These are phyloP conservation scores for Pythium volutum DNA, from an alignment of 352 stramenopile genomes.

Conservation along the genomic window DNA sequence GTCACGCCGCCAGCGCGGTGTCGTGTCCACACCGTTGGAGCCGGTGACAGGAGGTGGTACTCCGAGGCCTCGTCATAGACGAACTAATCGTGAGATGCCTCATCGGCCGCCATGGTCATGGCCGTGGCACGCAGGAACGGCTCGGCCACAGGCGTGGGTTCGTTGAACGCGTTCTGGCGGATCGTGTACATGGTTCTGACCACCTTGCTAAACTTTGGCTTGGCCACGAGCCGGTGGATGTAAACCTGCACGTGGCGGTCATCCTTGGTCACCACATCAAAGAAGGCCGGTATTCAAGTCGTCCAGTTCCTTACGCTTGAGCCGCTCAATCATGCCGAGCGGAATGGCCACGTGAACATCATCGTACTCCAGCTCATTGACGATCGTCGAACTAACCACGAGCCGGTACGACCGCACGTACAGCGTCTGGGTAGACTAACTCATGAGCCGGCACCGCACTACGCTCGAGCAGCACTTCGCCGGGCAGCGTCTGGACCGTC, in stretches of 20 bases:
- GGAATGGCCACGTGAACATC: slow-evolving; percentile 72
- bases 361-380: slow-evolving; percentile 9
- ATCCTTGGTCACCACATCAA: slow-evolving; percentile 77
- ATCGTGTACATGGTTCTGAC: slow-evolving; percentile 63
- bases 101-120: background rate
- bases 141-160: slow-evolving; percentile 42
- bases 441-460: slow-evolving; percentile 55
- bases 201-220: slow-evolving; percentile 79
- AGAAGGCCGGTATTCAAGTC: slow-evolving; percentile 72
- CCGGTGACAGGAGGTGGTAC: slow-evolving; percentile 61
- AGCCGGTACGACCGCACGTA: slow-evolving; percentile 83
- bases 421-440: slow-evolving; percentile 32
- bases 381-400: slow-evolving; percentile 56
- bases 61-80: slow-evolving; percentile 71
- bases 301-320: slow-evolving; percentile 73
- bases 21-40: slow-evolving; percentile 19
- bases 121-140: slow-evolving; percentile 65
- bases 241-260: slow-evolving; percentile 76
- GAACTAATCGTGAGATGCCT: background rate
- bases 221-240: slow-evolving; percentile 68
- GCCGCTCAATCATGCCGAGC: slow-evolving; percentile 62
- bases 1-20: slow-evolving; percentile 65
- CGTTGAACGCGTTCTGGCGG: slow-evolving; percentile 53
- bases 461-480: slow-evolving; percentile 66
- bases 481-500: slow-evolving; percentile 53